Evolutionary conservation across 306 rosid genomes (phyloP).

Genomic region (Senna tora): DNA sequence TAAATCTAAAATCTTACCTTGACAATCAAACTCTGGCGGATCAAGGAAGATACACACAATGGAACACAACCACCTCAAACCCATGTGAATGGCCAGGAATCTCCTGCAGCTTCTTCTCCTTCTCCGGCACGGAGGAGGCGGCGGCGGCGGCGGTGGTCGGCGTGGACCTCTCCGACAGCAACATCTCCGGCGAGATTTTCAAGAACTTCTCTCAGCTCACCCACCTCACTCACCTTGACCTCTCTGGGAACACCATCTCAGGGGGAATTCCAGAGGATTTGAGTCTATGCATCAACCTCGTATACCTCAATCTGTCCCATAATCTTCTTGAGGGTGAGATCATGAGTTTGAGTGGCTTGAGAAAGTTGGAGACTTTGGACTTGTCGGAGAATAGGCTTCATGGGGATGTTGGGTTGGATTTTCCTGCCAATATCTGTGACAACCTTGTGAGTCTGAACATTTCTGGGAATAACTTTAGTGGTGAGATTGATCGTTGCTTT

Average conservation of each 20-base stretch:
- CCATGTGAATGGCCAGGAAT: slow-evolving; percentile 78
- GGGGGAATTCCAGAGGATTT: slow-evolving; percentile 63
- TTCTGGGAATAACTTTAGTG: slow-evolving; percentile 64
- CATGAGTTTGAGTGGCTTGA: slow-evolving; percentile 65
- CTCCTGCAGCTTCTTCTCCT: slow-evolving; percentile 50
- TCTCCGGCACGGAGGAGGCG: background rate
- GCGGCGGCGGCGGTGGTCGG: slow-evolving; percentile 49
- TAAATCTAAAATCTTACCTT: slow-evolving; percentile 56
- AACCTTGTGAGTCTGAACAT: slow-evolving; percentile 62
- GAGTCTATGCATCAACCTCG: slow-evolving; percentile 58
- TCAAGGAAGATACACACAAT: slow-evolving; percentile 57
- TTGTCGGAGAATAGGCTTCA: slow-evolving; percentile 62
- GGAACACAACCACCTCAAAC: slow-evolving; percentile 53
- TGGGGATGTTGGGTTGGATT: slow-evolving; percentile 56
- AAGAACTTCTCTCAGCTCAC: slow-evolving; percentile 64
- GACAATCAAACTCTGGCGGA: slow-evolving; percentile 50
- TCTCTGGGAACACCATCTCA: slow-evolving; percentile 66
- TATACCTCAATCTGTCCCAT: slow-evolving; percentile 68
- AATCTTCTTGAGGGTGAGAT: slow-evolving; percentile 57
- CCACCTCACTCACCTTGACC: slow-evolving; percentile 67
- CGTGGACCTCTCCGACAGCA: slow-evolving; percentile 47
- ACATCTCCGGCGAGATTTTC: slow-evolving; percentile 59
- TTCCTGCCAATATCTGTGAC: slow-evolving; percentile 69
- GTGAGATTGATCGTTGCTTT: slow-evolving; percentile 53
- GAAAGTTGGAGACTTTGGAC: slow-evolving; percentile 58